A percentile compares a stretch with the other conserved stretches of the same genome.
These are phyloP conservation scores for Yamadazyma conglobata DNA, from an alignment of 1,139 yeast species.

Conservation along the genomic window DNA sequence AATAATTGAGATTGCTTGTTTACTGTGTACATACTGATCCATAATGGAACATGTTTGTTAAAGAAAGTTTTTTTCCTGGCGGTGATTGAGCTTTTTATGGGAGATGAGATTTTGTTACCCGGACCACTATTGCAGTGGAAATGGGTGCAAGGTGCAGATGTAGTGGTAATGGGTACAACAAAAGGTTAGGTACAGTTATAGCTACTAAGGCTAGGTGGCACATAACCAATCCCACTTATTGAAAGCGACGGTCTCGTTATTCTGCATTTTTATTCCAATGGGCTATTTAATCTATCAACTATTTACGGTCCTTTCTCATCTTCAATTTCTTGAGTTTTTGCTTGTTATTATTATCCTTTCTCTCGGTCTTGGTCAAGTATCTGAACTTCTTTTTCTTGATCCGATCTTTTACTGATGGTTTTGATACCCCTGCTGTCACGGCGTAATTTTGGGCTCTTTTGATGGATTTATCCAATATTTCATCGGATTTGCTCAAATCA, in stretches of 20 bases:
- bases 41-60: neutral
- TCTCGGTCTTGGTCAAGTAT: constrained; percentile 75
- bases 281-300: too few relatives aligned
- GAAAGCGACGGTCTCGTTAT: too few relatives aligned
- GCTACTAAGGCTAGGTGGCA: too few relatives aligned
- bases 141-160: too few relatives aligned
- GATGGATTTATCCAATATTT: constrained; percentile 61
- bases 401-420: constrained; percentile 31
- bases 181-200: too few relatives aligned
- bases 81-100: constrained; percentile 2
- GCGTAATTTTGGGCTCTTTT: constrained; percentile 74
- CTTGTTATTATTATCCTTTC: constrained; percentile 65
- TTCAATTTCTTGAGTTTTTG: constrained; percentile 35
- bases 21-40: constrained; percentile 6
- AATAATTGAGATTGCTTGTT: constrained; percentile 4
- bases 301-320: constrained; percentile 12
- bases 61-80: constrained; percentile 2
- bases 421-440: constrained; percentile 51
- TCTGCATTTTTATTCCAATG: too few relatives aligned
- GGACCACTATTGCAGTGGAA: constrained; percentile 4
- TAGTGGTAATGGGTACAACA: too few relatives aligned
- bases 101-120: constrained; percentile 6
- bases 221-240: too few relatives aligned
- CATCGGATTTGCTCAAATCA: constrained; percentile 54
- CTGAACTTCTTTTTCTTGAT: constrained; percentile 74